Conservation (phyloP, 192 early-diverging fungal species). For the Entomortierella chlamydospora region DNA sequence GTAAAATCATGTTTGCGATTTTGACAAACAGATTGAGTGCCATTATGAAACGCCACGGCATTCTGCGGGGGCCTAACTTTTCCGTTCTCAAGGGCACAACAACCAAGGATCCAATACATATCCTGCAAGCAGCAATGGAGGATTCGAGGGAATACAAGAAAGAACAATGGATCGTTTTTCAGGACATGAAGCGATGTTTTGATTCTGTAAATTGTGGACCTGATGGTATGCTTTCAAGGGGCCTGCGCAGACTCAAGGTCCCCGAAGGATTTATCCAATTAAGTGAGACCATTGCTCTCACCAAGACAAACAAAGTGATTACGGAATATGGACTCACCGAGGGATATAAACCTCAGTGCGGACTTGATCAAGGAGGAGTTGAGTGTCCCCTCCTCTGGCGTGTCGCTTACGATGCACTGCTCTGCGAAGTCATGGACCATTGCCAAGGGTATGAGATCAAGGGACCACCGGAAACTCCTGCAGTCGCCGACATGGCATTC, state of each 20-base stretch:
- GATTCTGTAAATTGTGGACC: slow-evolving; percentile 22
- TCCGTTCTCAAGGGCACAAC: slow-evolving; percentile 30
- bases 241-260: background rate
- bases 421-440: slow-evolving; percentile 11
- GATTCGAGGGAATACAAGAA: slow-evolving; percentile 21
- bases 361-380: slow-evolving; percentile 38
- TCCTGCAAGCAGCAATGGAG: slow-evolving; percentile 19
- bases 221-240: slow-evolving; percentile 11
- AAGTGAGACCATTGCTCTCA: slow-evolving; percentile 5
- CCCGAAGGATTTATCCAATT: slow-evolving; percentile 13
- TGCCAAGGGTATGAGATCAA: background rate
- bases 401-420: slow-evolving; percentile 17
- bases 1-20: slow-evolving; percentile 21
- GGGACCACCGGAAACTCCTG: background rate
- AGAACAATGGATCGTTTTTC: slow-evolving; percentile 28
- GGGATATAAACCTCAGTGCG: slow-evolving; percentile 14
- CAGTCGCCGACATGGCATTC: slow-evolving; percentile 7
- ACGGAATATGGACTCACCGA: slow-evolving; percentile 32
- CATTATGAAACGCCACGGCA: slow-evolving; percentile 1
- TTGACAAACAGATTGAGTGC: slow-evolving; percentile 2
- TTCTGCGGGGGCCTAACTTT: slow-evolving; percentile 19
- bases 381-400: slow-evolving; percentile 36
- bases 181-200: slow-evolving; percentile 33
- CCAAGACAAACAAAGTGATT: slow-evolving; percentile 27
- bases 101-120: slow-evolving; percentile 31